Evolutionary conservation across 31 red algal species (phyloP).

Genomic region (Endocladia muricata): DNA sequence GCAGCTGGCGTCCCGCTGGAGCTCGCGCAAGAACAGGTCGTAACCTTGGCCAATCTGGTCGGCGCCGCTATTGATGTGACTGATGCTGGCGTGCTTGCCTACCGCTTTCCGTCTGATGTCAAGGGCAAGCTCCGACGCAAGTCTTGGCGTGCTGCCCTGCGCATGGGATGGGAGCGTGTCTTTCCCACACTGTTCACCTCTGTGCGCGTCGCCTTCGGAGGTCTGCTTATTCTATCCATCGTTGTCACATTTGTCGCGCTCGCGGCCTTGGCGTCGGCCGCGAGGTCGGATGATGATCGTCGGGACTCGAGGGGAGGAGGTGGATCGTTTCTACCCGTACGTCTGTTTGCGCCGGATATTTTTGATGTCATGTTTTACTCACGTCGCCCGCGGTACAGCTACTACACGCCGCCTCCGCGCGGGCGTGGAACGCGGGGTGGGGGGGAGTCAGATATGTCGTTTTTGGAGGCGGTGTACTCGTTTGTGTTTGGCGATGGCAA

Average conservation of each 20-base stretch:
- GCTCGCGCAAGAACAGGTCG: slow-evolving; percentile 32
- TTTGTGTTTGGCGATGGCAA: slow-evolving; percentile 99
- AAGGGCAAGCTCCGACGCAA: slow-evolving; percentile 18
- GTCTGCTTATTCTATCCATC: slow-evolving; percentile 24
- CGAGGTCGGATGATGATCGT: slow-evolving; percentile 69
- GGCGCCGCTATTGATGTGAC: slow-evolving; percentile 69
- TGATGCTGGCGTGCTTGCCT: slow-evolving; percentile 64
- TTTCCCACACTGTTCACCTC: slow-evolving; percentile 55
- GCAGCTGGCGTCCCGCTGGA: slow-evolving; percentile 37
- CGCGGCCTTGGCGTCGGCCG: slow-evolving; percentile 34
- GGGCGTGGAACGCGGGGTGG: background rate
- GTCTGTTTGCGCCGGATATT: slow-evolving; percentile 70
- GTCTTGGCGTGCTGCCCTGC: slow-evolving; percentile 24
- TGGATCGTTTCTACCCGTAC: slow-evolving; percentile 25
- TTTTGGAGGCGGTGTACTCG: slow-evolving; percentile 93
- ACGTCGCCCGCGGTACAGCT: slow-evolving; percentile 9
- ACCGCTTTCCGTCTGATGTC: slow-evolving; percentile 49
- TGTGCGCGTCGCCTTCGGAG: background rate
- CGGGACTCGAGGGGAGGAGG: slow-evolving; percentile 10
- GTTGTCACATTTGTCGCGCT: slow-evolving; percentile 85
- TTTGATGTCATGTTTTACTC: slow-evolving; percentile 92
- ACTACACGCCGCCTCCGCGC: background rate
- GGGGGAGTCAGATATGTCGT: slow-evolving; percentile 57
- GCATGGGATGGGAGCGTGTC: slow-evolving; percentile 18
- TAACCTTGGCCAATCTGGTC: slow-evolving; percentile 47